Evolutionary conservation across 2,329 filamentous ascomycete genomes (phyloP), one percentile per base, ranked within the genome.

Genomic region (Tolypocladium endophyticum): DNA sequence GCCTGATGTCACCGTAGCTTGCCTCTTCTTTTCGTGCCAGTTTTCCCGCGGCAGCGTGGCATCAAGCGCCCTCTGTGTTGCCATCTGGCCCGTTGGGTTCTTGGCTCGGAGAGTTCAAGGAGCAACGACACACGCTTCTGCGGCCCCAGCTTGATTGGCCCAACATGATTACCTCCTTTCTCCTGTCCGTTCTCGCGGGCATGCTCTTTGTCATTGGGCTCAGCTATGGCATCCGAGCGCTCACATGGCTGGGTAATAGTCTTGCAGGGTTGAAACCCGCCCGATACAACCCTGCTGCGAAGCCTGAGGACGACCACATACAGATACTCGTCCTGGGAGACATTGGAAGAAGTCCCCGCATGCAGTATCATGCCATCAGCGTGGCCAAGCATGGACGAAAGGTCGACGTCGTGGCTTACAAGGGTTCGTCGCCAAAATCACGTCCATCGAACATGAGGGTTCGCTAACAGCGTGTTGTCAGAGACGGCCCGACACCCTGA

Each of bases 351-450:
- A 97, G 93, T 71, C 94, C 94, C 56, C 90, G 94, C 60, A 99
- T 99, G 93, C 92, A 97, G 71, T 97, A 99, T 68, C 94, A 99
- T 81, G 93, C 93, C 25, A 79, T 96, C 66, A 97, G 93, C 71
- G 86, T 97, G 68, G 90, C 91, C 47, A 89, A 87, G 67, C 86
- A 92, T 69, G 90, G 90, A 30, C 88, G 86, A 8, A 81, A 81
- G 39, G 93, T 97, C 25, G 87, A 93, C 70, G 77, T 99, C 16
- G 87, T 99, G 66, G 94, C 93, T 54, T 97, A 97, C 71, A 80
- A 87, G 71, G 90, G 91, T 92, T 53, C 55, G 63, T 30, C 28
- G 1, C 2, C 6, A 39, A 25, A 14, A 45, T 9, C 14, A 14
- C 1, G 20, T 28, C 33, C 35, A 30, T 36, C 41, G 9, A 41